These are phyloP conservation scores for Dioszegia crocea DNA, from an alignment of 768 basidiomycete genomes.

Conservation along the genomic window DNA sequence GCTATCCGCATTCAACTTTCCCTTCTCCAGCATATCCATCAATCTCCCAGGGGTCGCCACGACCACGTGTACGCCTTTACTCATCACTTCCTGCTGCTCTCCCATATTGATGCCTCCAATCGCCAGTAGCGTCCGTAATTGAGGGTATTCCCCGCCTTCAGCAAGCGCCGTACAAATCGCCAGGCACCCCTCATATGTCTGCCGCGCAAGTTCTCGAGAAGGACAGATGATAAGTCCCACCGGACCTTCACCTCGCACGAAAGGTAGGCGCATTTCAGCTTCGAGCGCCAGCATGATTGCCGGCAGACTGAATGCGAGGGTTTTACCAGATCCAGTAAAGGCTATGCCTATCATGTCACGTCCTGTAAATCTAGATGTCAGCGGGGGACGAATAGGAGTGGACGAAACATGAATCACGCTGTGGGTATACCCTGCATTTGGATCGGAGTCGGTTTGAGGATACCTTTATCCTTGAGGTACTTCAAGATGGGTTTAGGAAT, in stretches of 20 bases:
- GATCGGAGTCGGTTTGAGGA: constrained; percentile 84
- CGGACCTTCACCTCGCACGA: constrained; percentile 89
- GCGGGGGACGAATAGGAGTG: constrained; percentile 50
- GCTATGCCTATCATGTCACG: constrained; percentile 98
- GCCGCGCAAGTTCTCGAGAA: constrained; percentile 90
- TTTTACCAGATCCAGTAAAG: constrained; percentile 98
- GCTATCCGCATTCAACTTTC: constrained; percentile 80
- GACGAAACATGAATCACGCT: constrained; percentile 54
- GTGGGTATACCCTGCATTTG: constrained; percentile 95
- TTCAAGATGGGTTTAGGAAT: constrained; percentile 81
- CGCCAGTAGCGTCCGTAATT: constrained; percentile 79
- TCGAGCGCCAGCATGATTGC: constrained; percentile 94
- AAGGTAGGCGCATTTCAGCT: constrained; percentile 84
- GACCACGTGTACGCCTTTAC: constrained; percentile 88
- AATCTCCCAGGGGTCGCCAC: constrained; percentile 94
- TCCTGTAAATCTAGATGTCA: constrained; percentile 62
- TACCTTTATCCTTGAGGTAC: constrained; percentile 78
- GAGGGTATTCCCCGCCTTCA: constrained; percentile 73
- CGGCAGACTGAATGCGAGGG: constrained; percentile 96
- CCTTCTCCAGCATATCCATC: constrained; percentile 98
- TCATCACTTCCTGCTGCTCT: constrained; percentile 88
- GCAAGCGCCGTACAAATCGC: constrained; percentile 77
- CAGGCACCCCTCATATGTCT: constrained; percentile 91
- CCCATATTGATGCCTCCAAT: constrained; percentile 98
- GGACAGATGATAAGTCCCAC: constrained; percentile 96